Evolutionary conservation across 2,329 filamentous ascomycete species (phyloP).

Genomic region (Tothia fuscella): DNA sequence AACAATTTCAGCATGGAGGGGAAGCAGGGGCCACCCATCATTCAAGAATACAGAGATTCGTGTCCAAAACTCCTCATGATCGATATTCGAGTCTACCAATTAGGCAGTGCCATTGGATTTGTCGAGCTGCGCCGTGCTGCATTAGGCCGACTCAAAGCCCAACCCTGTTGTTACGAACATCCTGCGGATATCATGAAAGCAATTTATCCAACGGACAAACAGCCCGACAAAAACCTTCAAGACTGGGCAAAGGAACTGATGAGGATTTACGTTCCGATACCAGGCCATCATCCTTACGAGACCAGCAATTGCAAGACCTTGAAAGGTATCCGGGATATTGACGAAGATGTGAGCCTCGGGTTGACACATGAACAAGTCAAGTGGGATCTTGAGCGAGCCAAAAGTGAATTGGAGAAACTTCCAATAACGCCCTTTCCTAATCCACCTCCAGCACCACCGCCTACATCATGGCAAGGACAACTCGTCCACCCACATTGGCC

Average conservation of each 20-base stretch:
- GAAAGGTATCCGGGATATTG: background rate
- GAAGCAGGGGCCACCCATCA: background rate
- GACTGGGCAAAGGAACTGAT: background rate
- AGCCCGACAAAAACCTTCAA: background rate
- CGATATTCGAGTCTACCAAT: conserved; percentile 5
- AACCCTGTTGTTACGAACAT: conserved; percentile 3
- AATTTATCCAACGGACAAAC: background rate
- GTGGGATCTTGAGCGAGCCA: too few species aligned
- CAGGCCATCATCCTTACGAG: background rate
- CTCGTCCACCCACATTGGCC: too few species aligned
- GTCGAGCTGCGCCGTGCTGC: background rate
- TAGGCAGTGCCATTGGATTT: background rate
- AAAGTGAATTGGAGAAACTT: too few species aligned
- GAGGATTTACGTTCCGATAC: background rate
- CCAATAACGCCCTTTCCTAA: too few species aligned
- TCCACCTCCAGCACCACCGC: too few species aligned
- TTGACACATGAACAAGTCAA: too few species aligned
- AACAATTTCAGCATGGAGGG: background rate
- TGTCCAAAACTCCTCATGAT: background rate
- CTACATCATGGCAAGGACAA: too few species aligned
- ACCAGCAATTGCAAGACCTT: conserved; percentile 1
- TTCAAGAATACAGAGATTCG: background rate
- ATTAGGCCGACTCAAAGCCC: background rate
- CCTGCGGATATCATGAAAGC: background rate
- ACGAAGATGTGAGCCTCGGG: too few species aligned